These are phyloP conservation scores for Kodamaea kakaduensis DNA, from an alignment of 805 yeast species.

Conservation along the genomic window DNA sequence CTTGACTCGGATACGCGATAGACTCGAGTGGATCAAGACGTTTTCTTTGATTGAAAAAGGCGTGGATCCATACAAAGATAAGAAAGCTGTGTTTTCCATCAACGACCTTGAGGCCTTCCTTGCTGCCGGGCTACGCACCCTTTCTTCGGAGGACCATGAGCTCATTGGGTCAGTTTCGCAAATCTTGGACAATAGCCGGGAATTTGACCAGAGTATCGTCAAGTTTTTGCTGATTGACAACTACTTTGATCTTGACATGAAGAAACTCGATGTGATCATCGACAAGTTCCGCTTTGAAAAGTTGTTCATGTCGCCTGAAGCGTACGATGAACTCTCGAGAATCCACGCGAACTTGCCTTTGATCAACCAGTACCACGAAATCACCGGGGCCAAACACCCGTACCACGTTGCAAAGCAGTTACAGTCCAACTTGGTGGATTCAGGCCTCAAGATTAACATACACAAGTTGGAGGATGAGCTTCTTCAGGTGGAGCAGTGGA, in stretches of 20 bases:
- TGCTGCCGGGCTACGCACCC: constrained; percentile 23
- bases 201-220: constrained; percentile 17
- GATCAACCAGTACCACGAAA: constrained; percentile 14
- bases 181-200: constrained; percentile 23
- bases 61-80: constrained; percentile 37
- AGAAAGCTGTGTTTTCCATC: constrained; percentile 32
- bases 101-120: constrained; percentile 26
- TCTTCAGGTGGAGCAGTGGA: constrained; percentile 23
- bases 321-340: constrained; percentile 26
- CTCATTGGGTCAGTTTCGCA: constrained; percentile 34
- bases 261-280: constrained; percentile 24
- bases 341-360: constrained; percentile 21
- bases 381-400: constrained; percentile 9
- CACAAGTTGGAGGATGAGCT: constrained; percentile 14
- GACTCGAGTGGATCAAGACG: constrained; percentile 31
- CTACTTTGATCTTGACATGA: constrained; percentile 20
- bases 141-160: constrained; percentile 18
- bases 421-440: constrained; percentile 18
- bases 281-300: constrained; percentile 20
- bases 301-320: constrained; percentile 21
- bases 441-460: constrained; percentile 18
- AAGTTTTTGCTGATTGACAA: constrained; percentile 17
- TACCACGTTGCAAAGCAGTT: constrained; percentile 24
- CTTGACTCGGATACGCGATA: constrained; percentile 32
- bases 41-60: constrained; percentile 34